These are phyloP conservation scores for Carex sylvatica DNA, from an alignment of 202 grass and related monocot species.

Conservation along the genomic window DNA sequence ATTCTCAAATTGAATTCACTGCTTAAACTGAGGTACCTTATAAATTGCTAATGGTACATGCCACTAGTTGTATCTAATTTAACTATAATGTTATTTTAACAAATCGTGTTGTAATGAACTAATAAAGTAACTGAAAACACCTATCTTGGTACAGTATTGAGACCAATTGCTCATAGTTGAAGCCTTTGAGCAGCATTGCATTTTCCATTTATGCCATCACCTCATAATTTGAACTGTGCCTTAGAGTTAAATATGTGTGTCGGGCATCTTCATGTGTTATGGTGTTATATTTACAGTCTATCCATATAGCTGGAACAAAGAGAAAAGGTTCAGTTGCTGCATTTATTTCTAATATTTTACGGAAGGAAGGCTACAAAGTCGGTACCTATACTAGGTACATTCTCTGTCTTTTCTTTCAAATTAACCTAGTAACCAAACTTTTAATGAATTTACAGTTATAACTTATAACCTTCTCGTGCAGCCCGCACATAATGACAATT, in stretches of 20 bases:
- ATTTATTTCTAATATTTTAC: conserved; percentile 82
- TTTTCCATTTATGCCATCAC: neutral
- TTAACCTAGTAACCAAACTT: neutral
- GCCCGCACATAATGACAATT: conserved; percentile 78
- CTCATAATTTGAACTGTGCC: neutral
- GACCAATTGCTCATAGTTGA: neutral
- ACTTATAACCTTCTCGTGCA: conserved; percentile 29
- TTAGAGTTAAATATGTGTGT: neutral
- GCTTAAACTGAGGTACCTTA: no score
- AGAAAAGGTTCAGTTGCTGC: conserved; percentile 86
- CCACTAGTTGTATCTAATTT: no score
- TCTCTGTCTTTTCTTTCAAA: neutral
- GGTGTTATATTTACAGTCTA: conserved; percentile 38
- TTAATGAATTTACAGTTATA: neutral
- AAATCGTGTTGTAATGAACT: no score
- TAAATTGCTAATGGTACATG: no score
- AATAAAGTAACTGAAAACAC: neutral
- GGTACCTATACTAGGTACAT: conserved; percentile 86
- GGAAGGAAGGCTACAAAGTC: conserved; percentile 75
- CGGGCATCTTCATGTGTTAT: neutral
- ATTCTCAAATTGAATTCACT: no score
- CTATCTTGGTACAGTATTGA: neutral
- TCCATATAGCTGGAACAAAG: conserved; percentile 89
- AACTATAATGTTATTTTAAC: no score
- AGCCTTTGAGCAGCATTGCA: neutral